Base-by-base conservation (phyloP, 2,329 filamentous ascomycete species). In the Parascedosporium putredinis region DNA sequence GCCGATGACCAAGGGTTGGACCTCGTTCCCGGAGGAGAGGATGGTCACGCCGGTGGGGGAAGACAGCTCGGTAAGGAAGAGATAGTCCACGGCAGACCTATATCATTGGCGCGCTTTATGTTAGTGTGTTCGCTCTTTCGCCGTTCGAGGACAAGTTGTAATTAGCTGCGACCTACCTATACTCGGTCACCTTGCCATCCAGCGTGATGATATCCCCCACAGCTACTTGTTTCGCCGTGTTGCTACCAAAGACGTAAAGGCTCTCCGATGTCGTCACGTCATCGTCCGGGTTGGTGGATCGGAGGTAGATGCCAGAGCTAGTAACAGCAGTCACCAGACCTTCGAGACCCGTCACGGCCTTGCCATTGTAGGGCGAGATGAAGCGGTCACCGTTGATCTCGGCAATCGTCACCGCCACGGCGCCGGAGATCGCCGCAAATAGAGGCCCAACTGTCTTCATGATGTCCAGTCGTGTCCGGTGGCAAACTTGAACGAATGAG, bases 371-470 rank as follows among this genome's bases (percentile, higher is more conserved):
- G 0, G 80, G 74, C 14, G 83, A 86, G 45, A 84, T 62, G 63
- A 77, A 86, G 20, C 64, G 71, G 58, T 79, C 72, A 55, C 83
- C 82, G 56, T 84, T 86, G 71, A 86, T 84, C 57, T 81, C 68
- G 52, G 72, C 68, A 56, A 82, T 79, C 51, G 73, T 73, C 50
- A 74, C 55, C 42, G 71, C 70, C 34, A 64, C 58, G 40, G 53
- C 64, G 33, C 58, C 53, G 55, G 59, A 51, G 47, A 59, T 58
- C 40, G 58, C 53, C 18, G 60, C 59, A 31, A 61, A 54, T 52
- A 65, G 53, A 47, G 62, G 50, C 49, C 55, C 55, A 34, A 59
- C 40, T 51, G 58, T 51, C 58, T 62, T 65, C 64, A 67, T 64
- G 47, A 56, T 60, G 51, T 44, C 20, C 33, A 43, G 33, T 8